Conservation (phyloP, 106 monocot species). For the Hemerocallis citrina region DNA sequence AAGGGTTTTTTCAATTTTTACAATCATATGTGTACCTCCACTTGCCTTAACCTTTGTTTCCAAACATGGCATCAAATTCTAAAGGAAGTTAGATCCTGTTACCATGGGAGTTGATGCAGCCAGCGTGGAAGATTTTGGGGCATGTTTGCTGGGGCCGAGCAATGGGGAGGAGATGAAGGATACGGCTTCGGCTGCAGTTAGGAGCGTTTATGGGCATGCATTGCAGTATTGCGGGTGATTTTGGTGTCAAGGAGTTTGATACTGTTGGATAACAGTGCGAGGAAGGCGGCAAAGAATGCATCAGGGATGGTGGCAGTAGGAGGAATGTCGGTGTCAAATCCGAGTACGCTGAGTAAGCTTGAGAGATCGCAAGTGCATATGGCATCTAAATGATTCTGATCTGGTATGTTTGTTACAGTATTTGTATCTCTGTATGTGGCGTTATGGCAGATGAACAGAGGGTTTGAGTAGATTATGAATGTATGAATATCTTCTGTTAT, state of each 20-base stretch:
- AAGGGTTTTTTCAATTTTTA: no score
- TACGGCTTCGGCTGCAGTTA: constrained; percentile 48
- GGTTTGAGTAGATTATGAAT: no score
- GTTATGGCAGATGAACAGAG: no score
- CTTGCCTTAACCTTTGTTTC: no score
- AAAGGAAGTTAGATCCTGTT: constrained; percentile 59
- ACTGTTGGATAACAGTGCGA: constrained; percentile 60
- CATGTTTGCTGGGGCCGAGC: constrained; percentile 72
- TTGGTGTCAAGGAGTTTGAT: constrained; percentile 87
- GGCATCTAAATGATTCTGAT: constrained; percentile 67
- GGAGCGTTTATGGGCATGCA: constrained; percentile 72
- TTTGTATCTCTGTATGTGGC: no score
- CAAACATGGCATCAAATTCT: no score
- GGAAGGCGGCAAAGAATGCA: constrained; percentile 20
- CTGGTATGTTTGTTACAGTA: no score
- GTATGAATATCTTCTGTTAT: no score
- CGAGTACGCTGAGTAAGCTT: constrained; percentile 62
- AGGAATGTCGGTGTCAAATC: constrained; percentile 40
- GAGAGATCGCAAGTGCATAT: constrained; percentile 62
- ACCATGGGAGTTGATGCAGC: constrained; percentile 95
- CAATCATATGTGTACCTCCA: no score
- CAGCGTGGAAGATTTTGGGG: constrained; percentile 73
- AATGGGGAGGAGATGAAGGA: constrained; percentile 70
- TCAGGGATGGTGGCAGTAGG: not conserved
- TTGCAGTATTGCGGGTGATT: constrained; percentile 79